Base-by-base conservation (phyloP, 1,284 basidiomycete genomes). In the Malassezia psittaci region DNA sequence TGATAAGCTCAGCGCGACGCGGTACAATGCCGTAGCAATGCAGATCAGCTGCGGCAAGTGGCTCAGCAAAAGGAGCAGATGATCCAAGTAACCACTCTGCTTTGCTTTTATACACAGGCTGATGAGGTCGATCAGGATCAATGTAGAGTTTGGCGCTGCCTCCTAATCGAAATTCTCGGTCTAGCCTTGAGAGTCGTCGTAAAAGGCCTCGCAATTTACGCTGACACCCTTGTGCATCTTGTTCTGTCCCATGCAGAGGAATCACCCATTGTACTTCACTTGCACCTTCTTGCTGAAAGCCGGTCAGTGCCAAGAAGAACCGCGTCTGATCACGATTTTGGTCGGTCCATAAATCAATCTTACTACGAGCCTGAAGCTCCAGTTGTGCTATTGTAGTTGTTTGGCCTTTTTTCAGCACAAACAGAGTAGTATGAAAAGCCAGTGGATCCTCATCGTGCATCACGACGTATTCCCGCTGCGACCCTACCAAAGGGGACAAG, bases 391-490 rank as follows among this genome's bases (percentile, higher is more conserved):
- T 32, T 1, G 42, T 24, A 3, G 53, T 15, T 37, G 15, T 16
- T 5, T 12, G 19, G 9, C 37, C 45, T 47, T 47, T 32, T 15
- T 43, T 49, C 5, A 50, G 9, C 12, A 18, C 47, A 45, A 50
- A 55, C 10, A 55, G 24, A 2, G 19, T 33, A 15, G 53, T 36
- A n/a, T 34, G 18, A 37, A 35, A 48, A 12, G 39, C 21, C 15
- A 37, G 21, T 9, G 51, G 51, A 12, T 34, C 39, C 5, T 44
- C 40, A 2, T 42, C 19, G 24, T 50, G 53, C 35, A 45, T 33
- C 29, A 55, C 32, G 12, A 50, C 34, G 37, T 55, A 55, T 7
- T 55, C 47, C 16, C 34, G 45, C 12, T 35, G n/a, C n/a, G 44
- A 46, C 19, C 24, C 34, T 5, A 21, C 45, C 45, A n/a, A 11